Evolutionary conservation across 805 yeast species (phyloP).

Genomic region (Lipomyces lipofer): DNA sequence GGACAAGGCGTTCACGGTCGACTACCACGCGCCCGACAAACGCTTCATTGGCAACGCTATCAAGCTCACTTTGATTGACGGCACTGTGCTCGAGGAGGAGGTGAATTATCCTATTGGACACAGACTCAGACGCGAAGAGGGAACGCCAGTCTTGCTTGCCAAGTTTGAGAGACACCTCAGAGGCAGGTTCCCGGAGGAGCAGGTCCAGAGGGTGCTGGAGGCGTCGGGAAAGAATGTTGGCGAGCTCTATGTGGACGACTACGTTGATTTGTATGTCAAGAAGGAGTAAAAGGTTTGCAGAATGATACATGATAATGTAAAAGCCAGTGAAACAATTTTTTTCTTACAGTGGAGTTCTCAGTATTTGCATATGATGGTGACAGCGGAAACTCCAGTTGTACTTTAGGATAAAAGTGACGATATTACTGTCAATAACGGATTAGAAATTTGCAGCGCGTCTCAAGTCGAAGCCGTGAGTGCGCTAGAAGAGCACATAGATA

Average conservation of each 20-base stretch:
- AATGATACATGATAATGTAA: too few relatives aligned
- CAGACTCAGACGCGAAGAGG: conserved; percentile 58
- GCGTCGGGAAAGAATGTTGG: conserved; percentile 41
- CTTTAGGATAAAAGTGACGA: neutral
- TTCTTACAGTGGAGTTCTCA: too few relatives aligned
- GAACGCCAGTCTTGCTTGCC: conserved; percentile 53
- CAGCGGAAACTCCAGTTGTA: too few relatives aligned
- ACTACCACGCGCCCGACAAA: conserved; percentile 58
- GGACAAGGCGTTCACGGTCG: conserved; percentile 50
- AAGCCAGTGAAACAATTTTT: too few relatives aligned
- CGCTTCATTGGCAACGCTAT: conserved; percentile 60
- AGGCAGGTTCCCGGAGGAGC: conserved; percentile 47
- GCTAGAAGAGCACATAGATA: too few relatives aligned
- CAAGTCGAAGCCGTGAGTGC: too few relatives aligned
- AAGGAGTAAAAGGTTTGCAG: too few relatives aligned
- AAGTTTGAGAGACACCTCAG: conserved; percentile 55
- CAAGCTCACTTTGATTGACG: conserved; percentile 53
- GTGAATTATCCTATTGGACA: conserved; percentile 61
- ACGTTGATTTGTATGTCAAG: conserved; percentile 47
- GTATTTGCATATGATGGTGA: too few relatives aligned
- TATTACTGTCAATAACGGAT: too few relatives aligned
- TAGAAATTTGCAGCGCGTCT: too few relatives aligned
- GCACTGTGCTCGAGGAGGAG: conserved; percentile 53
- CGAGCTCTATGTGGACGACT: conserved; percentile 50
- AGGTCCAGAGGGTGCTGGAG: conserved; percentile 45